A percentile compares a stretch with the other conserved stretches of the same genome.
Conservation (phyloP, 768 basidiomycete species). For the Rhizopogon vulgaris region DNA sequence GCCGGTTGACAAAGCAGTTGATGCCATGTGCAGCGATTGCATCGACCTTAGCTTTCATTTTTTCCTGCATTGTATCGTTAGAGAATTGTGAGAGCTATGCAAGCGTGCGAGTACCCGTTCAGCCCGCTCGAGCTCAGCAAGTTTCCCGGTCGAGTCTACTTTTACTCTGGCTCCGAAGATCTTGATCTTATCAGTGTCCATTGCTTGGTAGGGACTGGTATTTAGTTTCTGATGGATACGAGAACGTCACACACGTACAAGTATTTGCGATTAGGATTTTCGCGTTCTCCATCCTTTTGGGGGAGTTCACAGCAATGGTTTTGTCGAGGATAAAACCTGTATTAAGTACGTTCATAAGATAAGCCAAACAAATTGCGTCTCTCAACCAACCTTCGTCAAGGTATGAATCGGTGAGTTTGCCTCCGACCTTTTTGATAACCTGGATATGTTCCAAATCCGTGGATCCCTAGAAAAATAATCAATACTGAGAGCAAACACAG, state of each 20-base stretch:
- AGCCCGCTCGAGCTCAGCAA: slow-evolving; percentile 96
- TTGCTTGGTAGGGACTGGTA: slow-evolving; percentile 46
- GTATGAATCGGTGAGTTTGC: slow-evolving; percentile 96
- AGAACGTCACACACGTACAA: slow-evolving; percentile 45
- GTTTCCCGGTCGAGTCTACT: slow-evolving; percentile 93
- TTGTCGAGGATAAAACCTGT: slow-evolving; percentile 97
- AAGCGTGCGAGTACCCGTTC: slow-evolving; percentile 54
- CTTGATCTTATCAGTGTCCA: slow-evolving; percentile 99
- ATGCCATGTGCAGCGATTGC: slow-evolving; percentile 92
- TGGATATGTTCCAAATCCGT: slow-evolving; percentile 97
- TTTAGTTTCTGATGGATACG: neutral
- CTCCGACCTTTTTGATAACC: slow-evolving; percentile 99
- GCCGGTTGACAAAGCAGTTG: slow-evolving; percentile 96
- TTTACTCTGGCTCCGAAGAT: slow-evolving; percentile 95
- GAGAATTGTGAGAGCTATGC: neutral
- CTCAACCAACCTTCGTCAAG: slow-evolving; percentile 76
- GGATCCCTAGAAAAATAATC: slow-evolving; percentile 57
- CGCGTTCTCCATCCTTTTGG: slow-evolving; percentile 89
- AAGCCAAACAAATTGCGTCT: neutral
- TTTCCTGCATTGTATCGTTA: slow-evolving; percentile 56
- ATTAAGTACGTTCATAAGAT: neutral
- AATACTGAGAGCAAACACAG: neutral
- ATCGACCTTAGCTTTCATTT: slow-evolving; percentile 98
- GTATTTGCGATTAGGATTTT: slow-evolving; percentile 98
- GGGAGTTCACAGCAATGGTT: slow-evolving; percentile 87